Conservation (phyloP, 768 basidiomycete species). For the Phanerochaete sordida region DNA sequence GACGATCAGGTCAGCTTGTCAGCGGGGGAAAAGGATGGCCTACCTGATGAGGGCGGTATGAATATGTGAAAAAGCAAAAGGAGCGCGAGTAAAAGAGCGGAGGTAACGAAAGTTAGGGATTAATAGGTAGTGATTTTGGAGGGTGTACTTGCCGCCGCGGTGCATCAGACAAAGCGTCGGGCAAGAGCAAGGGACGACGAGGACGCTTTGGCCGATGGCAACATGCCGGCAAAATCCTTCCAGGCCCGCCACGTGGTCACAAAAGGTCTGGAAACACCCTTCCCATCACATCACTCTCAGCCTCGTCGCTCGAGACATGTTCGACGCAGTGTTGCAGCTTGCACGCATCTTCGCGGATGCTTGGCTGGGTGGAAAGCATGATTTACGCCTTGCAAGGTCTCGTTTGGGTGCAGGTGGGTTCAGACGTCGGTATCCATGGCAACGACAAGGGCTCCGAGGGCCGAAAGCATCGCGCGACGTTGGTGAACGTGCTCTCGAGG, state of each 20-base stretch:
- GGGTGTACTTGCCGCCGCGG: not conserved
- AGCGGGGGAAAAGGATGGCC: not conserved
- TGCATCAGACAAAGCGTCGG: not conserved
- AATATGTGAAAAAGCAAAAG: not conserved
- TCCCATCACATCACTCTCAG: not conserved
- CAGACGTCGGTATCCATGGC: not conserved
- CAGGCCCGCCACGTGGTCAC: not conserved
- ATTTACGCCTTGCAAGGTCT: not conserved
- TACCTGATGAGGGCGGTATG: not conserved
- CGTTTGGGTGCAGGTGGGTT: not conserved
- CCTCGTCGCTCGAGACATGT: not conserved
- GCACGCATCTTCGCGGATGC: too few species aligned
- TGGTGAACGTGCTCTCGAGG: not conserved
- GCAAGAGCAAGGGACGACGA: not conserved
- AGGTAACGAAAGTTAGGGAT: not conserved
- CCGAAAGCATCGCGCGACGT: not conserved
- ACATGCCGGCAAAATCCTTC: not conserved
- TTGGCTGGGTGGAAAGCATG: not conserved
- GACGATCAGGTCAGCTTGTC: not conserved
- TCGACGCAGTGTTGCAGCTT: too few species aligned
- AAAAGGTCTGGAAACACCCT: not conserved
- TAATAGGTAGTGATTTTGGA: not conserved
- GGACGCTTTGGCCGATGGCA: not conserved
- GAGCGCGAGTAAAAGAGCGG: constrained; percentile 1
- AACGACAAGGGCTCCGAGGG: not conserved